Base-by-base conservation (phyloP, 2,329 filamentous ascomycete species). In the Cytospora mali region DNA sequence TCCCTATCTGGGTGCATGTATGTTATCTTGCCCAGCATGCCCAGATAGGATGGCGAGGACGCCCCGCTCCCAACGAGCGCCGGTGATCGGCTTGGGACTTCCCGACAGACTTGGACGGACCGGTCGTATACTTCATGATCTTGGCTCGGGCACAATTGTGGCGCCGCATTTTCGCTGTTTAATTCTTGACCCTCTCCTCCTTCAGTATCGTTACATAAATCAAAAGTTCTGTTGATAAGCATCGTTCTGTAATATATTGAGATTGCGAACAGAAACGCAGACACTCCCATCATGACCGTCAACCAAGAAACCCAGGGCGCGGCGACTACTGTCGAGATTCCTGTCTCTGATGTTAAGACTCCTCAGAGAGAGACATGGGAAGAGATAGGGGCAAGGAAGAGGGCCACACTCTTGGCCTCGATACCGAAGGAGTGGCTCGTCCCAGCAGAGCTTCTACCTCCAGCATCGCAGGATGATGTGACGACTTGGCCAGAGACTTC, bases 401-500 rank as follows among this genome's bases (percentile, higher is more conserved):
- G 79, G 28, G 72, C 75, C 50, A 72, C 75, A 6, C 74, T 82
- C 6, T 67, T 66, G 6, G 71, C 74, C 50, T 81, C 82, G 0
- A 85, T 89, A 58, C 86, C 87, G 1, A 61, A 75, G 1, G 81
- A 87, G 69, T 88, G 84, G 81, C 76, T 78, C 58, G 79, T 89
- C 6, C 84, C 85, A 0, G 71, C 72, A 6, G 70, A 80, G 54
- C 72, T 86, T 50, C 69, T 88, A 0, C 86, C 87, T 2, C 77
- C 81, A 0, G 77, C 79, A 0, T 76, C 78, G 35, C 80, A 85
- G 68, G 75, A 81, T 52, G 80, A 88, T 68, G 82, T 89, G 18
- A 84, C 81, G 0, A 68, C 67, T 4, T 88, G 86, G 73, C 84
- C 86, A 69, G 69, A 76, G 56, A 70, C 70, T 0, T 89, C 84